A percentile compares a stretch with the other conserved stretches of the same genome.
Conservation (phyloP, 164 flowering plant genomes). For the Nymphaea thermarum region DNA sequence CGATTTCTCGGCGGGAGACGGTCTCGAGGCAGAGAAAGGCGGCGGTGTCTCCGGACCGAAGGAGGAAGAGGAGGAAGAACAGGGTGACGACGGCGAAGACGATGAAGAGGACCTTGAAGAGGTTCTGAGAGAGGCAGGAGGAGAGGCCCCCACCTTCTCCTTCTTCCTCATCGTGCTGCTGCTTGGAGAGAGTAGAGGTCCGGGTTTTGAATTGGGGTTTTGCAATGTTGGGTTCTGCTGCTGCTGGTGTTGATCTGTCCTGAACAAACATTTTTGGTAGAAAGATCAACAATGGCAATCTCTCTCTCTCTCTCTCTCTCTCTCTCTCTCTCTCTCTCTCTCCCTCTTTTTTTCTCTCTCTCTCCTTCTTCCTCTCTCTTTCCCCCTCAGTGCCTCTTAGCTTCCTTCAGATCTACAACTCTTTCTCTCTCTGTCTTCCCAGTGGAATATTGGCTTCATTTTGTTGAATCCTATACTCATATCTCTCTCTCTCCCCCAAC, state of each 20-base stretch:
- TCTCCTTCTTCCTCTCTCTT: neutral
- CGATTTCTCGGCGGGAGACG: conserved; percentile 16
- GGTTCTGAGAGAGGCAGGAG: conserved; percentile 68
- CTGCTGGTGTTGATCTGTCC: conserved; percentile 31
- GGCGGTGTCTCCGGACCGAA: conserved; percentile 55
- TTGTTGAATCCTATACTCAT: too few species aligned
- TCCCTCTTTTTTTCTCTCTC: neutral
- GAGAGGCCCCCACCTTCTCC: conserved; percentile 62
- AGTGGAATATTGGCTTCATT: too few species aligned
- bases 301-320: too few species aligned
- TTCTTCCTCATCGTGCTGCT: conserved; percentile 23
- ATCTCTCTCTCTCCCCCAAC: too few species aligned
- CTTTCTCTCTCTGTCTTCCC: neutral
- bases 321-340: neutral
- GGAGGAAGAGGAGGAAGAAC: conserved; percentile 68
- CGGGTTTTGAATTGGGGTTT: conserved; percentile 22
- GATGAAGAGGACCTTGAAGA: conserved; percentile 47
- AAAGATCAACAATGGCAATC: neutral
- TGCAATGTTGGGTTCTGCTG: conserved; percentile 20
- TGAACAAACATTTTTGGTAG: conserved; percentile 56
- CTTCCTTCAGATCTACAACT: neutral
- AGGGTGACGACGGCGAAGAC: conserved; percentile 41
- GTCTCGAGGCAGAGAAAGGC: conserved; percentile 58
- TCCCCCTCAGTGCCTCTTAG: neutral
- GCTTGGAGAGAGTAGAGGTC: conserved; percentile 3